Base-by-base conservation (phyloP, 2,329 filamentous ascomycete genomes). In the Parafenestella ontariensis region DNA sequence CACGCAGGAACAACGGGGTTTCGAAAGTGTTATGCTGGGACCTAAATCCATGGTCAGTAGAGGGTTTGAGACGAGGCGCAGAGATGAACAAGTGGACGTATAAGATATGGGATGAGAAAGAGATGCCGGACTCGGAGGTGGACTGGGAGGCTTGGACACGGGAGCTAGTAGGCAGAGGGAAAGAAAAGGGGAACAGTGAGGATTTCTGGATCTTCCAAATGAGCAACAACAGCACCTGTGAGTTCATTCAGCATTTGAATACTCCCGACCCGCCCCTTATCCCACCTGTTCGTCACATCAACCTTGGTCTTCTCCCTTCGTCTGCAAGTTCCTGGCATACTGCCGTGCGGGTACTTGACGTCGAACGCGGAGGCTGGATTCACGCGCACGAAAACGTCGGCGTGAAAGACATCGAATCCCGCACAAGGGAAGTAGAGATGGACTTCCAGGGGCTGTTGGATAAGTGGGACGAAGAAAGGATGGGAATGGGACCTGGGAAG, bases 21-120 rank as follows among this genome's bases (percentile, higher is more conserved):
- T 78, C 66, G 8, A 79, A 84, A 44, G 89, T 97, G 1, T 79
- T 95, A 37, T 91, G 92, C 64, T 98, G 91, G 90, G 94, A 98
- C 76, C 79, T 97, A 41, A 97, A 96, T 68, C 66, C 74, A 0
- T 82, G 80, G 80, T 78, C 74, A 51, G 67, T 79, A 9, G 79
- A 82, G 57, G 80, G 79, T 0, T 55, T 81, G 46, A 63, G 71
- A 24, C 58, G 77, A 21, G 80, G 80, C 1, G 76, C 76, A 5
- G 57, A 53, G 53, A 51, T 46, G 56, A 82, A 82, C 58, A 65
- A 69, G 15, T 82, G 78, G 79, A 42, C 24, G 3, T 46, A 24
- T 7, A 42, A 31, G 10, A 54, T 65, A n/a, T 65, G 53, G 28
- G 48, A 20, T 1, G 46, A 54, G 9, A 29, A 51, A 1, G 45